Percentiles rank a stretch among this genome's conserved stretches.
phyloP scores from a whole-genome alignment of 129 eudicot genomes.

The Escallonia rubra region DNA sequence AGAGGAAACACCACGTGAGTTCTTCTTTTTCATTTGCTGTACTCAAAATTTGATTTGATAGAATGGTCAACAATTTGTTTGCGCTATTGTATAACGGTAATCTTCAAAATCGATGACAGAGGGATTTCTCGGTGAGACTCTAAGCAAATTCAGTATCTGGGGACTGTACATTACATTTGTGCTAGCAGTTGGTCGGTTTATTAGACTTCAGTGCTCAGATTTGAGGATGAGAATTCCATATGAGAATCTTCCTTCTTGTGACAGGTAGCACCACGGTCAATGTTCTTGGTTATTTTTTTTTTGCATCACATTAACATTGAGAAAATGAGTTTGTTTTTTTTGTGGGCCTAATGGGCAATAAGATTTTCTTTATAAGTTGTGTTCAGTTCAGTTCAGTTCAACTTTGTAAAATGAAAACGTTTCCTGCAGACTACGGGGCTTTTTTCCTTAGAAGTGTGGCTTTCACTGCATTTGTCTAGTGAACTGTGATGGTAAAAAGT shows the following conservation, averaged over 20 bases:
- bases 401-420: too few species aligned
- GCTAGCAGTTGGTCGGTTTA: conserved; percentile 97
- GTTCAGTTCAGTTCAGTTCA: too few species aligned
- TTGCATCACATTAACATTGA: not conserved
- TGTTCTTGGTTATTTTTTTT: not conserved
- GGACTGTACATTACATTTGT: conserved; percentile 97
- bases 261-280: conserved; percentile 48
- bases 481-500: too few species aligned
- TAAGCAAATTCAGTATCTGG: conserved; percentile 99
- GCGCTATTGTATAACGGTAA: too few species aligned
- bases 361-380: too few species aligned
- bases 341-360: too few species aligned
- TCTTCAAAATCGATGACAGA: conserved; percentile 41
- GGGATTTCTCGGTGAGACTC: conserved; percentile 96
- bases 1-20: conserved; percentile 99
- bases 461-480: too few species aligned
- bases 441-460: too few species aligned
- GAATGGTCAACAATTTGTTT: not conserved
- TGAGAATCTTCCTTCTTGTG: conserved; percentile 97
- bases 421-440: too few species aligned
- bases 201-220: conserved; percentile 96
- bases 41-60: not conserved
- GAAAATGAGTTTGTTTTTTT: not conserved
- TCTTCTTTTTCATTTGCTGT: not conserved
- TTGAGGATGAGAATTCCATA: conserved; percentile 95